Evolutionary conservation across 331 rosid genomes (phyloP).

Genomic region (Telfairia occidentalis): DNA sequence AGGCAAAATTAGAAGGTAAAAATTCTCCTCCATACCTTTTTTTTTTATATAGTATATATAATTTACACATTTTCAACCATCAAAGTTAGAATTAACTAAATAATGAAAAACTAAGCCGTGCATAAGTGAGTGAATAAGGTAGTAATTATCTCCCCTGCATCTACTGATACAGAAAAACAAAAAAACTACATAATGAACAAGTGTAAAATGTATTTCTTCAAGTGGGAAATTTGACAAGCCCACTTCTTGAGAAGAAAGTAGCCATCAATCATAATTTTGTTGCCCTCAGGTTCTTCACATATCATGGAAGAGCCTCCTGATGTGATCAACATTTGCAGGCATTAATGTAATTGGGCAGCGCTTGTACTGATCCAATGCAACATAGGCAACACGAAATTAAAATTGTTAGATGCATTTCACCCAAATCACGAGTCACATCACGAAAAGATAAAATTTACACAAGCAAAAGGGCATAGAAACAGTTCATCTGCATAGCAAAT

Average conservation of each 20-base stretch:
- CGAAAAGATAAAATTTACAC: neutral
- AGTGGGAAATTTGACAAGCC: neutral
- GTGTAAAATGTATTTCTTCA: neutral
- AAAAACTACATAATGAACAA: neutral
- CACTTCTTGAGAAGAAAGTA: neutral
- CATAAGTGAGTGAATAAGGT: too few species aligned
- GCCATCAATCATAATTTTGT: neutral
- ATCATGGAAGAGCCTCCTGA: constrained; percentile 93
- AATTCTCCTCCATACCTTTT: too few species aligned
- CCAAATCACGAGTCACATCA: neutral
- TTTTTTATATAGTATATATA: too few species aligned
- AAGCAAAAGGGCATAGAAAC: neutral
- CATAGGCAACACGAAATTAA: neutral
- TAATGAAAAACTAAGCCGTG: too few species aligned
- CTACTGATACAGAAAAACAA: too few species aligned
- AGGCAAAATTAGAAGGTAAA: too few species aligned
- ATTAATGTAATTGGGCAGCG: constrained; percentile 81
- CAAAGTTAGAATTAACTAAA: too few species aligned
- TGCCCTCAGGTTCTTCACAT: constrained; percentile 28
- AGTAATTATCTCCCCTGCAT: too few species aligned
- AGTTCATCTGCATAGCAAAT: neutral
- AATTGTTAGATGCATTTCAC: neutral
- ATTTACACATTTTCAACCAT: too few species aligned
- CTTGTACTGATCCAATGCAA: constrained; percentile 47
- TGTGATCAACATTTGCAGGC: constrained; percentile 63